Base-by-base conservation (phyloP, 2,329 filamentous ascomycete genomes). In the Alternaria triticimaculans region DNA sequence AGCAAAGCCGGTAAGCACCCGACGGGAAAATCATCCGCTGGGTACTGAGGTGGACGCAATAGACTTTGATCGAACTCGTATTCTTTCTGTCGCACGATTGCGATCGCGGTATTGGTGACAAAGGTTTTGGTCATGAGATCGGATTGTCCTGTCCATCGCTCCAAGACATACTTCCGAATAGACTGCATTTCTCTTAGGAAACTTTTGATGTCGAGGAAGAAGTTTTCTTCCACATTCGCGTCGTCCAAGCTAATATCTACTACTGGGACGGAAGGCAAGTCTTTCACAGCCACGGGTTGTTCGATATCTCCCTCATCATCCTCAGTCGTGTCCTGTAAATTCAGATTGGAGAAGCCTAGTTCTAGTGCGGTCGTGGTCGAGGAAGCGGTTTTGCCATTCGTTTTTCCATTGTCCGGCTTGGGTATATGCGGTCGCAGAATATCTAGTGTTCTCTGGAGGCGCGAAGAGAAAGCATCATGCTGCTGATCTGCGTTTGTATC, bases 1-100 rank as follows among this genome's bases (percentile, higher is more conserved):
- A 41, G 37, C 1, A 41, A 41, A 41, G n/a, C 37, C 1, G 37
- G 37, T 11, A 41, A 9, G 9, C 37, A 41, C 37, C 37, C 10
- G 0, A 41, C 37, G 2, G 37, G 37, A 2, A 2, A 41, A 3
- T 3, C 0, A 0, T 41, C 8, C 37, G 1, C 37, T 1, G 37
- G n/a, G 0, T 18, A 41, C n/a, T 41, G 37, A 41, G 1, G 37
- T 0, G 37, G 37, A 2, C 37, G 37, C 6, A 9, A 41, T 10
- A 41, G 37, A 41, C 37, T 41, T 41, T 41, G n/a, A 9, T 41
- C 37, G 1, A 41, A 41, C 37, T 41, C 37, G 33, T n/a, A n/a
- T 37, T 37, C 33, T n/a, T 37, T 37, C 33, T 37, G 33, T 37
- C 33, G 33, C 33, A 37, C 33, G 33, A 37, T 37, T 1, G 0